These are phyloP conservation scores for Canavalia gladiata DNA, from an alignment of 306 rosid species.

Conservation along the genomic window DNA sequence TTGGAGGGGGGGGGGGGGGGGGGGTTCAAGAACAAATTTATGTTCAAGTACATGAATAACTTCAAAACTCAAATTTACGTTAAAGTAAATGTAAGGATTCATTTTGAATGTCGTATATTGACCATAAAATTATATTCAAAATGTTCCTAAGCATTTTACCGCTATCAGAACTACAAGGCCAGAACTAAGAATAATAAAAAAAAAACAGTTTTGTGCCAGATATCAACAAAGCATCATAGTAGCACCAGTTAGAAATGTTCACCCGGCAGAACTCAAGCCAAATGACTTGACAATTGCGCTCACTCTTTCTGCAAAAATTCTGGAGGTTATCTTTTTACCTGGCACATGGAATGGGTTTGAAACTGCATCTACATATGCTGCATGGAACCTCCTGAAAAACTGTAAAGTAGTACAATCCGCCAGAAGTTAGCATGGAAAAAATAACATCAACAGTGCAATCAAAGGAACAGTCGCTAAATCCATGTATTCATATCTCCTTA, in stretches of 20 bases:
- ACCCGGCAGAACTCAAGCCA: conserved; percentile 74
- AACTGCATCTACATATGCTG: conserved; percentile 92
- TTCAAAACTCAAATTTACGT: conserved; percentile 20
- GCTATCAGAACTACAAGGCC: conserved; percentile 29
- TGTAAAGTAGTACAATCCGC: conserved; percentile 40
- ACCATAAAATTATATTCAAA: conserved; percentile 19
- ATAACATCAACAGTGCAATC: conserved; percentile 31
- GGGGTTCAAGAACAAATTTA: background rate
- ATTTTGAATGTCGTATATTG: conserved; percentile 17
- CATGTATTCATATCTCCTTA: background rate
- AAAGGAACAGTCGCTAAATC: conserved; percentile 25
- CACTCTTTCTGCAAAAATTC: conserved; percentile 86
- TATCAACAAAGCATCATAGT: conserved; percentile 33
- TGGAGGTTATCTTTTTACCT: conserved; percentile 93
- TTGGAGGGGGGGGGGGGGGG: too few species aligned
- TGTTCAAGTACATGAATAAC: conserved; percentile 8
- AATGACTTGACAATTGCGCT: conserved; percentile 94
- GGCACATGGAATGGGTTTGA: conserved; percentile 95
- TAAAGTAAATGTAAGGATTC: conserved; percentile 12
- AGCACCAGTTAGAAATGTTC: conserved; percentile 43
- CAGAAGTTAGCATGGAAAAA: conserved; percentile 30
- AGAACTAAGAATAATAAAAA: conserved; percentile 8
- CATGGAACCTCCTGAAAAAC: conserved; percentile 93
- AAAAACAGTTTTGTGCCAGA: conserved; percentile 24
- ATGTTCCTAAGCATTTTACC: conserved; percentile 45